Evolutionary conservation across 345 rosid genomes (phyloP).

Genomic region (Acer campestre): DNA sequence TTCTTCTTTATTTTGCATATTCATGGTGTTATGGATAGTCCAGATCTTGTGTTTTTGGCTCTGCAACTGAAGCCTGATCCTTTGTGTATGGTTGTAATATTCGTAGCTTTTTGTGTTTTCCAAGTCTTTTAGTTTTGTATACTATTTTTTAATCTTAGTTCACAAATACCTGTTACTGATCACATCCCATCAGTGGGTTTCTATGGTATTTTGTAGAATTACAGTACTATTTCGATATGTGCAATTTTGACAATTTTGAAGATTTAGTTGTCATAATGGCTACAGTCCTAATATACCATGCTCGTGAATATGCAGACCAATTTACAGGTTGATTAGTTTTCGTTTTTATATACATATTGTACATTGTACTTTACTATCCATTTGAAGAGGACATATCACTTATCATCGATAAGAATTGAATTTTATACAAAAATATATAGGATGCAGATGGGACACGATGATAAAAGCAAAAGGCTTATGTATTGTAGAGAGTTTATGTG

Average conservation of each 20-base stretch:
- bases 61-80: too few species aligned
- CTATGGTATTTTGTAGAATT: neutral
- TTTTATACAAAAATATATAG: too few species aligned
- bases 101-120: too few species aligned
- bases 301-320: neutral
- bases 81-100: too few species aligned
- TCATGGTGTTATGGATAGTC: neutral
- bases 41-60: neutral
- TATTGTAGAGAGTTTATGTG: too few species aligned
- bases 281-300: neutral
- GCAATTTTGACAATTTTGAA: neutral
- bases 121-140: neutral
- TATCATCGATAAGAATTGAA: neutral
- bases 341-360: neutral
- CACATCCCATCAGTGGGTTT: neutral
- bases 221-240: neutral
- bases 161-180: too few species aligned
- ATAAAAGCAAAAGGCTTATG: too few species aligned
- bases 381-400: neutral
- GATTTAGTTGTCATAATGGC: neutral
- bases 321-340: neutral
- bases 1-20: too few species aligned
- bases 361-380: neutral
- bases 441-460: too few species aligned
- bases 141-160: too few species aligned